Evolutionary conservation across 2,329 filamentous ascomycete species (phyloP).

Genomic region (Fusarium marasasianum): DNA sequence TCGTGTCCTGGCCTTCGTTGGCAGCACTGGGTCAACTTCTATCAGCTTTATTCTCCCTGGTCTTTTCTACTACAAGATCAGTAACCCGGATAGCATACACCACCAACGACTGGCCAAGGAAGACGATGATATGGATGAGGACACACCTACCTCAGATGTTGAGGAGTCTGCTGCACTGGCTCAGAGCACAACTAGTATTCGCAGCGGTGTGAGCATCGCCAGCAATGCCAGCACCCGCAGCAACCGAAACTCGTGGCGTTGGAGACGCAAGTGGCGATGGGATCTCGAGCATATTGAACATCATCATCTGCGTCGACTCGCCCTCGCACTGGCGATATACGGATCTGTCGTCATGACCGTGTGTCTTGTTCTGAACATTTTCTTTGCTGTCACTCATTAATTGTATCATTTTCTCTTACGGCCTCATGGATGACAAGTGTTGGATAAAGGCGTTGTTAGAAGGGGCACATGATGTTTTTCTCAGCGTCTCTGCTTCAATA

Average conservation of each 20-base stretch:
- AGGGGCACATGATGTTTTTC: conserved; percentile 33
- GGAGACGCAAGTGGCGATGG: conserved; percentile 67
- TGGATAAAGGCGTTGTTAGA: conserved; percentile 37
- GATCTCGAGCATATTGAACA: conserved; percentile 71
- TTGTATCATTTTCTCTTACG: conserved; percentile 22
- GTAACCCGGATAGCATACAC: conserved; percentile 83
- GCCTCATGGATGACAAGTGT: conserved; percentile 28
- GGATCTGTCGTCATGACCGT: conserved; percentile 89
- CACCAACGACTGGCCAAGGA: conserved; percentile 91
- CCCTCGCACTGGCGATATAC: conserved; percentile 82
- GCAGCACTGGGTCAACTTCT: conserved; percentile 90
- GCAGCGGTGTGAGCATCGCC: conserved; percentile 52
- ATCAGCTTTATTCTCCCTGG: conserved; percentile 98
- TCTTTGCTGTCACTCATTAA: conserved; percentile 72
- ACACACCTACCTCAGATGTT: conserved; percentile 61
- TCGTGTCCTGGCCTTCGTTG: conserved; percentile 92
- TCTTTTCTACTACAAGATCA: conserved; percentile 98
- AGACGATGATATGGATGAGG: conserved; percentile 80
- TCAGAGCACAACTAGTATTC: conserved; percentile 57
- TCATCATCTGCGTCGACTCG: conserved; percentile 73
- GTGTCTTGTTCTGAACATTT: conserved; percentile 85
- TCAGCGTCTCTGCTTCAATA: conserved; percentile 33
- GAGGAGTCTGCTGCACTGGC: conserved; percentile 57
- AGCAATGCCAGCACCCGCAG: conserved; percentile 43
- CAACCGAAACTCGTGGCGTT: conserved; percentile 53